These are phyloP conservation scores for Melastoma candidum DNA, from an alignment of 441 rosid genomes.

Conservation along the genomic window DNA sequence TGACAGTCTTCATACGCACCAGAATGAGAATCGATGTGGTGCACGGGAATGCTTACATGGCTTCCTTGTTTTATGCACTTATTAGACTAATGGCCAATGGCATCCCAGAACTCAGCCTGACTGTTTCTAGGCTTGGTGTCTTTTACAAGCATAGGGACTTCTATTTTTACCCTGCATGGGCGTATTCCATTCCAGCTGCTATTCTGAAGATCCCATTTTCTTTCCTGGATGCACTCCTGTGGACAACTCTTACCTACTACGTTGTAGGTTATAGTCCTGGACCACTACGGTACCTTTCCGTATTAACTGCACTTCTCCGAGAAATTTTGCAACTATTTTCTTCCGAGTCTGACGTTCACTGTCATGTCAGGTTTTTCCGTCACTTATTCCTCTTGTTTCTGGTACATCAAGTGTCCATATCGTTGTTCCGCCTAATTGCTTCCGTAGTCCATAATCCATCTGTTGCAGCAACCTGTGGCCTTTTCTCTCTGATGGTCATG, in stretches of 20 bases:
- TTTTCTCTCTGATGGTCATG: constrained; percentile 3
- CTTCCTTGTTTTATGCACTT: constrained; percentile 9
- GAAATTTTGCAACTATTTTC: not conserved
- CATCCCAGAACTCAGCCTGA: constrained; percentile 10
- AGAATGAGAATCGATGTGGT: constrained; percentile 1
- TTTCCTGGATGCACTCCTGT: constrained; percentile 9
- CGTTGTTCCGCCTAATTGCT: constrained; percentile 14
- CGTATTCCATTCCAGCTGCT: constrained; percentile 12
- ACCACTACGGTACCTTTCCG: constrained; percentile 7
- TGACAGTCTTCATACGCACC: constrained; percentile 7
- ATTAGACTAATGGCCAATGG: constrained; percentile 10
- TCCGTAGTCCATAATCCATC: constrained; percentile 14
- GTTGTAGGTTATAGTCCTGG: constrained; percentile 14
- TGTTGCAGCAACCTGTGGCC: constrained; percentile 15
- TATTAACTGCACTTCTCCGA: not conserved
- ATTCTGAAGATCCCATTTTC: constrained; percentile 13
- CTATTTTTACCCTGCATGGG: constrained; percentile 15
- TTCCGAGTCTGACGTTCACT: not conserved
- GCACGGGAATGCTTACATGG: constrained; percentile 10
- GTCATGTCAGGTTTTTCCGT: constrained; percentile 9
- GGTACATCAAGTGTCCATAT: constrained; percentile 13
- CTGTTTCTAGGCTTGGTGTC: constrained; percentile 9
- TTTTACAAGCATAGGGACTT: constrained; percentile 14
- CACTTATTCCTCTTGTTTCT: constrained; percentile 12
- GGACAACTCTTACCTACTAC: constrained; percentile 16